Evolutionary conservation across 2,329 filamentous ascomycete genomes (phyloP).

Genomic region (Aspergillus thermomutatus): DNA sequence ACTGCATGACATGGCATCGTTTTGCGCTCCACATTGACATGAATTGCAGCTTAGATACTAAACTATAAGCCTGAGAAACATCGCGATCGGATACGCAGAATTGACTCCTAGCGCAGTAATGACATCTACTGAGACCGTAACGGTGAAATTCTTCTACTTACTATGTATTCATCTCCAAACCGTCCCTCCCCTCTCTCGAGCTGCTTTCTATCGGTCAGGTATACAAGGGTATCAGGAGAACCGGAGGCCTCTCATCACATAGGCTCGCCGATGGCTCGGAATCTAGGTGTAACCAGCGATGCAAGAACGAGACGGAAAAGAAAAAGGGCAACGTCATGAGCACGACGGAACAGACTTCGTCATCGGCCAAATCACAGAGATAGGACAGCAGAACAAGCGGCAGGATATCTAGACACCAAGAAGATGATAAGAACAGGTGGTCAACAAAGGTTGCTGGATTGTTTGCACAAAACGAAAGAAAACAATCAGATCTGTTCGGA

Average conservation of each 20-base stretch:
- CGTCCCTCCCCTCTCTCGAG: background rate
- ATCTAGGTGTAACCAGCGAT: background rate
- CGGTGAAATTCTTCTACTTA: background rate
- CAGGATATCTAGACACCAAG: slow-evolving; percentile 1
- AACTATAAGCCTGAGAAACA: background rate
- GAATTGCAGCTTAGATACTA: background rate
- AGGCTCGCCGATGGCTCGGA: background rate
- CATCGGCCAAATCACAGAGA: slow-evolving; percentile 1
- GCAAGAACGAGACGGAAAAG: background rate
- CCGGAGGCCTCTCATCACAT: background rate
- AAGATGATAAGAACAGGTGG: background rate
- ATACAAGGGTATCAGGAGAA: background rate
- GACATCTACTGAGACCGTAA: background rate
- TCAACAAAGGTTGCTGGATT: background rate
- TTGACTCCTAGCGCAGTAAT: background rate
- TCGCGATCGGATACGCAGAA: background rate
- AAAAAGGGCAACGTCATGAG: background rate
- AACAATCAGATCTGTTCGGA: slow-evolving; percentile 18
- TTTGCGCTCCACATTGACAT: background rate
- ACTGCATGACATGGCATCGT: background rate
- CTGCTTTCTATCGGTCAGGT: background rate
- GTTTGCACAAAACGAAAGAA: background rate
- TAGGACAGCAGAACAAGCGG: background rate
- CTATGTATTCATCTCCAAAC: background rate
- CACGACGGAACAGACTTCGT: background rate